phyloP scores from a whole-genome alignment of 441 rosid species.

The Syzygium syzygioides region DNA sequence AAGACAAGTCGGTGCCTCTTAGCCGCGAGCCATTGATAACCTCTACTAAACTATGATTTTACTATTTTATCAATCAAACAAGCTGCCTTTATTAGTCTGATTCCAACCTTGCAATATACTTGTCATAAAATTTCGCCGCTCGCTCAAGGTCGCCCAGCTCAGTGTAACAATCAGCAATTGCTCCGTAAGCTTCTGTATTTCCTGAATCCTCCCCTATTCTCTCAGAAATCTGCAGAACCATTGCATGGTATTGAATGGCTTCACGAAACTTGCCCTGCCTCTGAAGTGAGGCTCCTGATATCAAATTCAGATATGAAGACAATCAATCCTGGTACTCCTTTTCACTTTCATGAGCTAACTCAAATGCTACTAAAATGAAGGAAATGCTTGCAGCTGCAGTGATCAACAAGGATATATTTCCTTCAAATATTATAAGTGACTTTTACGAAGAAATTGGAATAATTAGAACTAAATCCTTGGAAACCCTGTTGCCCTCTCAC shows the following conservation, averaged over 20 bases:
- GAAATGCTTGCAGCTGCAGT: background rate
- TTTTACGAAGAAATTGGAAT: background rate
- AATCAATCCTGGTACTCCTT: background rate
- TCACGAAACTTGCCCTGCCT: slow-evolving; percentile 80
- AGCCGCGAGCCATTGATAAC: background rate
- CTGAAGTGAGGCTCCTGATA: slow-evolving; percentile 77
- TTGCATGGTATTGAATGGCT: slow-evolving; percentile 67
- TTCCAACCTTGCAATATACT: slow-evolving; percentile 75
- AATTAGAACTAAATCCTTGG: background rate
- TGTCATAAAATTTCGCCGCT: slow-evolving; percentile 79
- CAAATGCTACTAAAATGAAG: background rate
- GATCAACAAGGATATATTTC: background rate
- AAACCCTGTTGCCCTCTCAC: background rate
- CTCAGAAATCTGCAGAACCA: slow-evolving; percentile 73
- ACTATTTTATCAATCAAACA: background rate
- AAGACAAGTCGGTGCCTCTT: background rate
- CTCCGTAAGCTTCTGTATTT: slow-evolving; percentile 87
- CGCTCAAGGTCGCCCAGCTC: slow-evolving; percentile 90
- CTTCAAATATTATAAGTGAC: background rate
- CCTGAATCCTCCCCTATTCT: slow-evolving; percentile 78
- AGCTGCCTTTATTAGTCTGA: slow-evolving; percentile 32
- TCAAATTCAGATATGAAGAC: background rate
- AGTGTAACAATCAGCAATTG: slow-evolving; percentile 92
- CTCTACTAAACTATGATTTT: background rate
- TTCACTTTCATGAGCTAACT: background rate